Evolutionary conservation across 176 grass and related monocot species (phyloP).

Genomic region (Oryza meridionalis): DNA sequence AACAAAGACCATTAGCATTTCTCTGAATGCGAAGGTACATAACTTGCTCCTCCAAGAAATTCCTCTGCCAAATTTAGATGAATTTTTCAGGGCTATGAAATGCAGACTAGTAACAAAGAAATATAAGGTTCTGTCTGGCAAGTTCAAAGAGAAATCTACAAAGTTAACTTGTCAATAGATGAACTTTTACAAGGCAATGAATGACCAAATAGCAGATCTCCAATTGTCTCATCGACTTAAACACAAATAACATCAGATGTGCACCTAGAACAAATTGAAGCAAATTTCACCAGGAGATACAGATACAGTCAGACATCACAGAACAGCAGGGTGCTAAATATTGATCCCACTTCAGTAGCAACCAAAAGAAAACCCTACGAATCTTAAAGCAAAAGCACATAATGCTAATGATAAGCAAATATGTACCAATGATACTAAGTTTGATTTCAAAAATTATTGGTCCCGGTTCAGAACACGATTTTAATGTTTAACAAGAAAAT

Average conservation of each 20-base stretch:
- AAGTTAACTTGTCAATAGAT: conserved; percentile 9
- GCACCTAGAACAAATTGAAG: not conserved
- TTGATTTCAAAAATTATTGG: not conserved
- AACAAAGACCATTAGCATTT: not conserved
- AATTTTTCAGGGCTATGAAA: not conserved
- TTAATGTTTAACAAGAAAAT: not conserved
- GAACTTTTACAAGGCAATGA: not conserved
- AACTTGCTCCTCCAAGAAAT: not conserved
- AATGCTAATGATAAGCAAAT: not conserved
- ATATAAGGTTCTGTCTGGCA: not conserved
- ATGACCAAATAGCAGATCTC: conserved; percentile 2
- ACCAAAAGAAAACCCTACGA: conserved; percentile 6
- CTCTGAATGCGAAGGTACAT: not conserved
- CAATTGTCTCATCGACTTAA: not conserved
- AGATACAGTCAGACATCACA: conserved; percentile 2
- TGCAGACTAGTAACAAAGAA: not conserved
- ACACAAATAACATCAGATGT: not conserved
- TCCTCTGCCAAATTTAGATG: not conserved
- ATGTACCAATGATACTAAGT: not conserved
- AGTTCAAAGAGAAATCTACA: conserved; percentile 20
- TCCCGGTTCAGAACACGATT: not conserved
- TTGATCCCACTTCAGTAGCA: not conserved
- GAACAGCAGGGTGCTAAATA: not conserved
- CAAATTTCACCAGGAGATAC: not conserved
- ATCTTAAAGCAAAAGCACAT: not conserved